A percentile compares a stretch with the other conserved stretches of the same genome.
Conservation (phyloP, 1,139 yeast genomes). For the Candida freyschussii region DNA sequence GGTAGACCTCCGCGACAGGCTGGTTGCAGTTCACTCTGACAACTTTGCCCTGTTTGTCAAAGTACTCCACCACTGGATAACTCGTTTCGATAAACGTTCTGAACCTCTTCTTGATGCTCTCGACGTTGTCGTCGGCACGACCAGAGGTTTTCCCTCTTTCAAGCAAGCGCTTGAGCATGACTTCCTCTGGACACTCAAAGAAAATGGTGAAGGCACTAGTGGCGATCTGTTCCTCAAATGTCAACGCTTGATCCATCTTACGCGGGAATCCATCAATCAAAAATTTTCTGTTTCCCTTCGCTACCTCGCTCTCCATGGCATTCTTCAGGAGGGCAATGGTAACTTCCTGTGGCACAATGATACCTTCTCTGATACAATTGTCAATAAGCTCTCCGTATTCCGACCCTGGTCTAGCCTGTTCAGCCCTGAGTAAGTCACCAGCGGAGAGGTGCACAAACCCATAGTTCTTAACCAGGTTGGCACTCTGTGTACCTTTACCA, state of each 20-base stretch:
- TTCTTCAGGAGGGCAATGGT: conserved; percentile 79
- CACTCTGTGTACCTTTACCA: conserved; percentile 97
- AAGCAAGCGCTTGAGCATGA: conserved; percentile 79
- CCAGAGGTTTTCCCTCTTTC: conserved; percentile 96
- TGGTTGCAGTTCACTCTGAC: conserved; percentile 75
- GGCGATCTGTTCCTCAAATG: conserved; percentile 80
- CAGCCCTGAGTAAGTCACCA: conserved; percentile 91
- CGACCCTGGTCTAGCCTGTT: conserved; percentile 79
- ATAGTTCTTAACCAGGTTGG: conserved; percentile 70
- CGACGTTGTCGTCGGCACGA: conserved; percentile 87
- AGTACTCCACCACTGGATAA: conserved; percentile 91
- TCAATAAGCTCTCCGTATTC: conserved; percentile 83
- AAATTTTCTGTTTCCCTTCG: conserved; percentile 53
- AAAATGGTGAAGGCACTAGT: conserved; percentile 75
- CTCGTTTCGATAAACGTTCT: conserved; percentile 81
- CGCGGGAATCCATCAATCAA: conserved; percentile 96
- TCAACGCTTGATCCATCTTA: conserved; percentile 95
- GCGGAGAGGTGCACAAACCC: conserved; percentile 89
- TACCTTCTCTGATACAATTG: conserved; percentile 77
- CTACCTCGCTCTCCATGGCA: conserved; percentile 58
- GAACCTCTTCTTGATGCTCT: conserved; percentile 86
- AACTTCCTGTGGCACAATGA: conserved; percentile 93
- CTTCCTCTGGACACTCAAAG: conserved; percentile 90
- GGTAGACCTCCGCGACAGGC: conserved; percentile 73
- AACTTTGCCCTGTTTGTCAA: conserved; percentile 69